Conservation (phyloP, 2,329 filamentous ascomycete genomes). For the Hymenoscyphus scutula region DNA sequence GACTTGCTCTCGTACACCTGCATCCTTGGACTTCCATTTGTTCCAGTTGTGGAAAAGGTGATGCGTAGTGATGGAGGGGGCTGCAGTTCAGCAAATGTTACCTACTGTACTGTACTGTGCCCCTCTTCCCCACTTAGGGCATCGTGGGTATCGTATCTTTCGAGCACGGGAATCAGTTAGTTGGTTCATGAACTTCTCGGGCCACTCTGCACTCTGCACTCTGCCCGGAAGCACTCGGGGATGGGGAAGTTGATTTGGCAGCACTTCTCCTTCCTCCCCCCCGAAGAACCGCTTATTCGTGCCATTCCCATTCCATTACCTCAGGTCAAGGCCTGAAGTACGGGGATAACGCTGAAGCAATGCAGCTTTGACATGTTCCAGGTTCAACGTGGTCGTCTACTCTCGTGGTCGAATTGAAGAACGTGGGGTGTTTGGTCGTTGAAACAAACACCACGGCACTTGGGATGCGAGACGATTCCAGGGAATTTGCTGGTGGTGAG, state of each 20-base stretch:
- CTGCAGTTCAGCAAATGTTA: background rate
- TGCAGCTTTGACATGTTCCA: too few species aligned
- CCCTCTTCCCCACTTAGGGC: background rate
- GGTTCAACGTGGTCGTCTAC: background rate
- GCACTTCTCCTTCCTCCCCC: background rate
- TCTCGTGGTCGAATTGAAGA: background rate
- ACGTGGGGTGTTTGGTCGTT: constrained; percentile 3
- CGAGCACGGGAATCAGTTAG: background rate
- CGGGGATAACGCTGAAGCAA: too few species aligned
- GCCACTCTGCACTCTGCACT: background rate
- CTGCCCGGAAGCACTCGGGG: background rate
- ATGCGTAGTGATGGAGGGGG: background rate
- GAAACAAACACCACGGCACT: background rate
- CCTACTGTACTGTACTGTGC: too few species aligned
- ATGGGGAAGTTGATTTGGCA: background rate
- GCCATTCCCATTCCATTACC: background rate
- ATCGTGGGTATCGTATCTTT: background rate
- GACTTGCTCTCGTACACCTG: too few species aligned
- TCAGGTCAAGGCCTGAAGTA: background rate
- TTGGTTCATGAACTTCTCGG: background rate
- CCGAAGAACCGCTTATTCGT: background rate
- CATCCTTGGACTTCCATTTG: background rate
- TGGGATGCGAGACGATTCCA: background rate
- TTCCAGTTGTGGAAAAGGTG: background rate
- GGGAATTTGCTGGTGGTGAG: background rate